A percentile compares a stretch with the other conserved stretches of the same genome.
Conservation (phyloP, 805 yeast species). For the Pichia gijzeniarum region DNA sequence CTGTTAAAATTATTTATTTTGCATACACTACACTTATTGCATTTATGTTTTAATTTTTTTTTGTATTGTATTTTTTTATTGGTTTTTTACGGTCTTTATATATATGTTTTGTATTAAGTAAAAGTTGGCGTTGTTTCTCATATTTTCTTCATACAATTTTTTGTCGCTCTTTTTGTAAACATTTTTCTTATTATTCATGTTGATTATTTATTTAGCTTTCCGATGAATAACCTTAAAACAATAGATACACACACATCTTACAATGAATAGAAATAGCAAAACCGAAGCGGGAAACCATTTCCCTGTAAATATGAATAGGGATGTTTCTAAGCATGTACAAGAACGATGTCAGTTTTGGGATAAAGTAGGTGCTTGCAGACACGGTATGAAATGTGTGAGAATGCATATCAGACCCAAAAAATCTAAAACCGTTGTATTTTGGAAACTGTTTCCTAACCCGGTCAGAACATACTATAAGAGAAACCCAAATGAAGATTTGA, state of each 20-base stretch:
- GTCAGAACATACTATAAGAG: conserved; percentile 29
- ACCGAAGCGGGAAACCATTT: not conserved
- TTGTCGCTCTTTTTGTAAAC: too few relatives aligned
- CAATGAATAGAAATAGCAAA: not conserved
- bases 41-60: not conserved
- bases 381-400: conserved; percentile 82
- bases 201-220: too few relatives aligned
- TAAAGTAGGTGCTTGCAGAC: conserved; percentile 89
- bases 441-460: conserved; percentile 62
- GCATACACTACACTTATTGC: not conserved
- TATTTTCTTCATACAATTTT: too few relatives aligned
- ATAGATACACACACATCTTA: too few relatives aligned
- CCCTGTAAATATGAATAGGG: not conserved
- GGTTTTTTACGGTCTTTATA: not conserved
- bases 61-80: not conserved
- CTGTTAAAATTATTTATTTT: not conserved
- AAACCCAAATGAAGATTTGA: not conserved
- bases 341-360: conserved; percentile 16
- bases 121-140: not conserved
- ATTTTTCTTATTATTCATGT: too few relatives aligned
- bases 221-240: too few relatives aligned
- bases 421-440: conserved; percentile 59
- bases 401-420: conserved; percentile 59
- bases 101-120: not conserved
- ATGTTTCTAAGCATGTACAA: not conserved